These are phyloP conservation scores for Colletotrichum aenigma DNA, from an alignment of 2,329 filamentous ascomycete species.

Conservation along the genomic window DNA sequence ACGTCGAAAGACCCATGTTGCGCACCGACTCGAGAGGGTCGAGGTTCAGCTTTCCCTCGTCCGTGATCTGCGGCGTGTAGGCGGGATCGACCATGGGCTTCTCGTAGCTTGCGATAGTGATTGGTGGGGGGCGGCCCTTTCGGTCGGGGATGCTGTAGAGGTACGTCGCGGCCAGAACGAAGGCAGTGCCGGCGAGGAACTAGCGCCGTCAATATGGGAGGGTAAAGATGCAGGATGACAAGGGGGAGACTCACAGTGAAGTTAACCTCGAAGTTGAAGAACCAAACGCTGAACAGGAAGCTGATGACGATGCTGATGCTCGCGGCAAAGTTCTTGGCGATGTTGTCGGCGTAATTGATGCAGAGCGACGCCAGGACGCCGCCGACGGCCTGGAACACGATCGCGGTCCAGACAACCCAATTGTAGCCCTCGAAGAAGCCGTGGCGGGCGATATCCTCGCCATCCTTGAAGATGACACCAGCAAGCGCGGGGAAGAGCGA, in stretches of 20 bases:
- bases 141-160: constrained; percentile 77
- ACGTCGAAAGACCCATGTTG: constrained; percentile 45
- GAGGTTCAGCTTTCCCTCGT: constrained; percentile 36
- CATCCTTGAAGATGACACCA: constrained; percentile 87
- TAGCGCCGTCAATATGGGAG: constrained; percentile 38
- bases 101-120: constrained; percentile 76
- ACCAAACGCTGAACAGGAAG: constrained; percentile 81
- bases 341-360: constrained; percentile 85
- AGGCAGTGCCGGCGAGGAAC: constrained; percentile 80
- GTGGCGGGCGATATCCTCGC: constrained; percentile 78
- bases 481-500: constrained; percentile 88
- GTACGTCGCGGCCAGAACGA: constrained; percentile 84
- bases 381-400: constrained; percentile 81
- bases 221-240: background rate
- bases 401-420: constrained; percentile 85
- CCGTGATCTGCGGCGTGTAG: constrained; percentile 40
- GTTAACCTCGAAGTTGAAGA: constrained; percentile 82
- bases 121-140: constrained; percentile 65
- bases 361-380: constrained; percentile 79
- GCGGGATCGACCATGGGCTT: constrained; percentile 67
- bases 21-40: constrained; percentile 45
- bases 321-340: constrained; percentile 92
- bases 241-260: constrained; percentile 64
- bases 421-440: constrained; percentile 98
- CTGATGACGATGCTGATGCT: constrained; percentile 91